Conservation (phyloP, 2,329 filamentous ascomycete species). For the Calonectria montana region DNA sequence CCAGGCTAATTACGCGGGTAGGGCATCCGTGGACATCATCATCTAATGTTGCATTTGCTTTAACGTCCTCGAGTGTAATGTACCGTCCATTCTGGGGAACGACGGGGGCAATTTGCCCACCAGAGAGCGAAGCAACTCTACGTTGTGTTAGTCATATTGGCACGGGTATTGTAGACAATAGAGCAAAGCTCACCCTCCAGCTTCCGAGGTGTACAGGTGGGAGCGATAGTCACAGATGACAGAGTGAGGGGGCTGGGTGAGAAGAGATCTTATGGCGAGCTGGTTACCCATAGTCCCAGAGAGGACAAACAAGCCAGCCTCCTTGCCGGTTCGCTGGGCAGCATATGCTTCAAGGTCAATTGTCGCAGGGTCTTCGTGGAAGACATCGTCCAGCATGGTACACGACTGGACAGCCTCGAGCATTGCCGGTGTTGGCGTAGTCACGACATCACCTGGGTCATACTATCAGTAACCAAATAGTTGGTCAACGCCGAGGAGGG, state of each 20-base stretch:
- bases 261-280: constrained; percentile 80
- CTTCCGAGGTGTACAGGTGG: constrained; percentile 79
- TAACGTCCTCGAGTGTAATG: constrained; percentile 81
- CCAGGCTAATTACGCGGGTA: constrained; percentile 83
- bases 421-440: constrained; percentile 84
- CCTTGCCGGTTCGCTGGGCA: constrained; percentile 78
- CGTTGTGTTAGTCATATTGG: constrained; percentile 26
- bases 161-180: rapidly evolving
- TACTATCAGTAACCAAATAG: constrained; percentile 2
- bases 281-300: constrained; percentile 97
- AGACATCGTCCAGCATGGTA: constrained; percentile 86
- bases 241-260: constrained; percentile 82
- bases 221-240: constrained; percentile 83
- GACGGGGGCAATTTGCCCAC: constrained; percentile 76
- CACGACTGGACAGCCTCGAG: constrained; percentile 80
- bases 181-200: constrained; percentile 62
- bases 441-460: constrained; percentile 64
- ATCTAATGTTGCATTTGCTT: constrained; percentile 71
- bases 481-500: background rate
- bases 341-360: constrained; percentile 79
- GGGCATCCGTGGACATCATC: constrained; percentile 83
- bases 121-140: constrained; percentile 77
- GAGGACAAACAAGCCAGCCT: constrained; percentile 82
- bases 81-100: constrained; percentile 77
- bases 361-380: constrained; percentile 83